Conservation (phyloP, 208 protist genomes). For the Crithidia sp. region DNA sequence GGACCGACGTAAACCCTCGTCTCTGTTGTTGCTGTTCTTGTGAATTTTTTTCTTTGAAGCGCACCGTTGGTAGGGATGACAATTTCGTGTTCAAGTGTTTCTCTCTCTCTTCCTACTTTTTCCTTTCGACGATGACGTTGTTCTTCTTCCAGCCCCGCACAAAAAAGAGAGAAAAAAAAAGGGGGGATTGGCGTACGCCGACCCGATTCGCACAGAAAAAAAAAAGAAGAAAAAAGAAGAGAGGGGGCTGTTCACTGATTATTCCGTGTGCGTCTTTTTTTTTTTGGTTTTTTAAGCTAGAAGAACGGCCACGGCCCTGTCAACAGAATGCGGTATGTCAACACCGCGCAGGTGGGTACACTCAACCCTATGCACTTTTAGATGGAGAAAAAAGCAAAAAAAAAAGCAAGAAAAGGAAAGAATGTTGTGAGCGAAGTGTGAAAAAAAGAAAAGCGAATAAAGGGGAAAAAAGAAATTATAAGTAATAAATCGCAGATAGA, state of each 20-base stretch:
- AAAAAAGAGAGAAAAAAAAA: not conserved
- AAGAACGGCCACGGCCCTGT: no score
- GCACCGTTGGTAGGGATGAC: not conserved
- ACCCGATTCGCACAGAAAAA: not conserved
- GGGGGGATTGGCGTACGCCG: no score
- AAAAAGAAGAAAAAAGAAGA: not conserved
- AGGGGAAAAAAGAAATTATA: not conserved
- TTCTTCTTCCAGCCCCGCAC: not conserved
- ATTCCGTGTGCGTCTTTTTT: no score
- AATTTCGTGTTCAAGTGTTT: not conserved
- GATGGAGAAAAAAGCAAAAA: not conserved
- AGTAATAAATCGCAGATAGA: no score
- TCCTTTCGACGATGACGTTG: not conserved
- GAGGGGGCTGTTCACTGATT: no score
- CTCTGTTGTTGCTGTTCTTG: not conserved
- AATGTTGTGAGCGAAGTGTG: not conserved
- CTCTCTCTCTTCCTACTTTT: not conserved
- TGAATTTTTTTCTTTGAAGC: not conserved
- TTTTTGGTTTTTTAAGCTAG: no score
- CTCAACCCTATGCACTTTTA: not conserved
- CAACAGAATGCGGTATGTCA: no score
- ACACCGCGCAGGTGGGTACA: no score
- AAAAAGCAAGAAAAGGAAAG: not conserved
- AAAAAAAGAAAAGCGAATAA: not conserved
- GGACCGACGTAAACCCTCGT: no score